Base-by-base conservation (phyloP, 1,284 basidiomycete genomes). In the Malassezia pachydermatis region DNA sequence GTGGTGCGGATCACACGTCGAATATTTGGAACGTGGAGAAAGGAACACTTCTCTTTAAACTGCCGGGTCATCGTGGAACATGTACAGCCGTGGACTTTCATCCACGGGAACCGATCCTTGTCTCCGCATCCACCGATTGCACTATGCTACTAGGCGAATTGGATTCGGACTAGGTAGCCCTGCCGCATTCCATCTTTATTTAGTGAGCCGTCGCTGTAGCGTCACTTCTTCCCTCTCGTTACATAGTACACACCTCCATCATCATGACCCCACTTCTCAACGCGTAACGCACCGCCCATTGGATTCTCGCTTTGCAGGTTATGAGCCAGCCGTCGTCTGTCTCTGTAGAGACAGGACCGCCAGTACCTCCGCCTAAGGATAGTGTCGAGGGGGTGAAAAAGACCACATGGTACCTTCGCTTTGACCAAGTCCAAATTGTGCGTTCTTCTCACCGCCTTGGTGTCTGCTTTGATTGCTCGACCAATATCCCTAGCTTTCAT, bases 1-100 rank as follows among this genome's bases (percentile, higher is more conserved):
- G 68, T 13, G 58, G 68, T 9, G 63, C 61, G 22, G 68, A 70
- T 50, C 50, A 65, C 37, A 67, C 65, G 2, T 63, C 60, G 33
- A 69, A 63, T 1, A 52, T 70, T n/a, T 70, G 68, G 68, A 58
- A 67, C 34, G 34, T 36, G 10, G 34, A 36, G 10, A 50, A 20
- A 51, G 51, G 22, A 8, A 24, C 20, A 19, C 36, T 23, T 2
- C 25, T 17, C 8, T 25, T 25, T 16, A 41, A 57, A 49, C 52
- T 72, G 19, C 70, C 70, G 2, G 70, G 70, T 4, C 70, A 72
- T 45, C 60, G 56, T 46, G 70, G 70, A 3, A 68, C 68, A 1
- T 66, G 63, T 35, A 72, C 70, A 1, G 63, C 66, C 2, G 63
- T 63, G 9, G 60, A 58, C n/a, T 58, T 68, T 37, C 70, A 72